Base-by-base conservation (phyloP, 2,329 filamentous ascomycete species). In the Domatiomyces globalis region DNA sequence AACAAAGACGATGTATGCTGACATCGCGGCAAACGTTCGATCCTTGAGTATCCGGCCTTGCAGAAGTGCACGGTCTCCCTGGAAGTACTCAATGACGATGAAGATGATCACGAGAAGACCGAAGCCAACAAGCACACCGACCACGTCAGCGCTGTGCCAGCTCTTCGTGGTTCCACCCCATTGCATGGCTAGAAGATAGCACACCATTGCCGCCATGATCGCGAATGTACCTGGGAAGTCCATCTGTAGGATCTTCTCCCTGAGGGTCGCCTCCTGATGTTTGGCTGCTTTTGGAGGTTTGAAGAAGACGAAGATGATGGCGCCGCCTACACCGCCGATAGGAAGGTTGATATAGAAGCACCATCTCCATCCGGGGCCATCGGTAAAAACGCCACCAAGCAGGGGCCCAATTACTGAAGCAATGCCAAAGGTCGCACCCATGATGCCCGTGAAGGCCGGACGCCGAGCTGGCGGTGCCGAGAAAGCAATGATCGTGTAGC, bases 311-410 rank as follows among this genome's bases (percentile, higher is more conserved):
- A 67, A 27, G 15, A 65, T 45, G 12, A 63, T 45, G 10, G 58
- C n/a, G 5, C 55, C 53, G 0, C 63, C 62, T 5, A 64, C 52
- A 2, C 58, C 64, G 1, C 64, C 63, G 29, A 78, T 68, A 0
- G 75, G 75, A 1, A 79, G 63, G 55, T 79, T 78, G 61, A 78
- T 75, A 51, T 71, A 74, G 63, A 73, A 73, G 55, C 64, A 75
- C 64, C 64, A 66, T 39, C 64, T 52, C 64, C 64, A 66, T 20
- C 55, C 58, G 7, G 64, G 48, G 9, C 63, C 57, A 25, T 60
- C 60, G 4, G 63, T 65, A 36, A 66, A 64, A n/a, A 56, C 58
- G 29, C 63, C 63, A 5, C 63, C 63, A 12, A 64, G 46, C 2
- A 63, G 51, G 7, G 62, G 62, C 5, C 64, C 63, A 7, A 62